Evolutionary conservation across 208 protist species (phyloP).

Genomic region (Leishmania major): DNA sequence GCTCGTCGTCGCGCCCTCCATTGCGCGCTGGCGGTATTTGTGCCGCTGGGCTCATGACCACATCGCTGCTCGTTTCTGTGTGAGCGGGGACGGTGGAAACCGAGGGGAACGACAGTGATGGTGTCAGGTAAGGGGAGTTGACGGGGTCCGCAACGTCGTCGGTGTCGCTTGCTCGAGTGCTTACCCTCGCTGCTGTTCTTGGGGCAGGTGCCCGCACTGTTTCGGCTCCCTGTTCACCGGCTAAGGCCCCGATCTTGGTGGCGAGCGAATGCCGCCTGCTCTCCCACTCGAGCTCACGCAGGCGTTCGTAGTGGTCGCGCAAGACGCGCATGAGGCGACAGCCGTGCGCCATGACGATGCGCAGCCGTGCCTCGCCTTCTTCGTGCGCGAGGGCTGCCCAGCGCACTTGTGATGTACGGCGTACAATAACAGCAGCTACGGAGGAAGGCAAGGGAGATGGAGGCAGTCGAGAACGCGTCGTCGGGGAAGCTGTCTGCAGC

Average conservation of each 20-base stretch:
- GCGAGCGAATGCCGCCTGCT: neutral
- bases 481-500: neutral
- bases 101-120: neutral
- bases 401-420: neutral
- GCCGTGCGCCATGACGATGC: neutral
- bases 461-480: neutral
- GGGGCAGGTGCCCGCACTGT: neutral
- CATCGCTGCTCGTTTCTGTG: neutral
- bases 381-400: neutral
- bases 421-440: neutral
- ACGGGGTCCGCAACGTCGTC: neutral
- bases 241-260: neutral
- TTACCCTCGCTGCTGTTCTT: neutral
- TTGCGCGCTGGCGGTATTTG: neutral
- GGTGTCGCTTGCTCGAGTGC: too few relatives aligned
- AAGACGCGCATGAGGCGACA: neutral
- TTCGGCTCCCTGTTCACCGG: neutral
- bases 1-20: neutral
- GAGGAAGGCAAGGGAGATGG: neutral
- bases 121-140: neutral
- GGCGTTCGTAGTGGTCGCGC: neutral
- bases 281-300: neutral
- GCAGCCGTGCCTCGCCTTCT: conserved; percentile 7
- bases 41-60: neutral
- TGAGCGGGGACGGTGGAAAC: neutral